Evolutionary conservation across 2,329 filamentous ascomycete genomes (phyloP), one percentile per base, ranked within the genome.

Genomic region (Pseudonectria foliicola): DNA sequence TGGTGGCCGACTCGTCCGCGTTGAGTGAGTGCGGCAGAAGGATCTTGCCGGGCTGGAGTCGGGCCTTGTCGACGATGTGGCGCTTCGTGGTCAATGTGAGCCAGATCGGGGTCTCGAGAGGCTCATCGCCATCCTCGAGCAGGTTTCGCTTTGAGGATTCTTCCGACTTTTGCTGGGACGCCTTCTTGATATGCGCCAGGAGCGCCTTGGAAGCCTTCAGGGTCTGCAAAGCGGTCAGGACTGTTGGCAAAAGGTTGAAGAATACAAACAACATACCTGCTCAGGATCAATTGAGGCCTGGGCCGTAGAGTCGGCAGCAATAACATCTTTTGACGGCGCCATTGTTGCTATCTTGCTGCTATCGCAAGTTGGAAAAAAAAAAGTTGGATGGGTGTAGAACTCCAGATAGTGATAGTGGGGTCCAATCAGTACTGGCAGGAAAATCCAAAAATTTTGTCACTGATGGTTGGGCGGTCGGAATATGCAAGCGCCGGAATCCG

Each of bases 31-130:
- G 80, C 31, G 87, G 85, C 34, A 94, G 69, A 47, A 70, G 52
- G 53, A 95, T 85, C 65, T 90, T 93, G 60, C 76, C 75, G 18
- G 89, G 88, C 70, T 93, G 90, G 48, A 95, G 71, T 36, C 79
- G 75, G 57, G 77, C 78, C 62, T 85, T 82, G 64, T 93, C 84
- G 56, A 64, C 58, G 35, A 81, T 75, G 61, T 81, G 75, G 48
- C 71, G 71, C 66, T 82, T 82, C 43, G 77, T 81, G 33, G 75
- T 78, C 45, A 82, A 58, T 25, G 67, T 77, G 29, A 82, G 65
- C 72, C 74, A 80, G 54, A 82, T 62, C 31, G 76, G 75, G 4
- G 63, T 67, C 40, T 75, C 68, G 33, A 60, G 60, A 13, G 54
- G 45, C 31, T 58, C 60, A 25, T 62, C 60, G 25, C 63, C 63